Evolutionary conservation across 768 basidiomycete genomes (phyloP), one percentile per base, ranked within the genome.

Genomic region (Phanerochaete sordida): DNA sequence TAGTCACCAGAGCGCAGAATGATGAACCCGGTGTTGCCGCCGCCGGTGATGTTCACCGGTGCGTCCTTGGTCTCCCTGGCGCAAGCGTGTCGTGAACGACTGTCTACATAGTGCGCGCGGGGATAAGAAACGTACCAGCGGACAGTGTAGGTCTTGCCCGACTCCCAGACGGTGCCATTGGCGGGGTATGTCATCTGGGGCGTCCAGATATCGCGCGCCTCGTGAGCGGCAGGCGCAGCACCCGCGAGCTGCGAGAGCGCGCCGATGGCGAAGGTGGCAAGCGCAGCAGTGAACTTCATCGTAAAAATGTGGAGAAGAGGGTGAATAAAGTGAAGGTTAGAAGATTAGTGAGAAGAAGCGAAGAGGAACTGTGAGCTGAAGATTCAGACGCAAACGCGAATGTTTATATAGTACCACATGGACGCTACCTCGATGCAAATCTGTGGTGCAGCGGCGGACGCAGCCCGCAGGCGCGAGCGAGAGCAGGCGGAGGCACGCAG

Each of bases 31-130:
- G 67, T 62, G 9, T 39, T 46, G 11, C 65, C 66, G 13, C 43
- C 45, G 62, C 79, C 79, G 24, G 78, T 78, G 62, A 79, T 77
- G 21, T 72, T 62, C 3, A 50, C 63, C 0, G 80, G 80, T 0
- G 73, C 70, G 54, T 76, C 60, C 7, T 73, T 66, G 0, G 72
- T 70, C 51, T 74, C 74, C 67, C 67, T 68, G 31, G 4, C 4
- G 12, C 26, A 19, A 47, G 53, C 3, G 19, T 16, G 8, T 43
- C 19, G 39, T 19, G 16, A 47, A 46, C 45, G 49, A 31, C 45
- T 3, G 2, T 15, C 46, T 35, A 13, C 33, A 35, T 28, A 4
- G 27, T 23, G 11, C 45, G n/a, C 43, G 19, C 39, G 12, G 46
- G 27, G 44, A 26, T 31, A 12, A 35, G 4, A 6, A 2, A n/a